A percentile compares a stretch with the other conserved stretches of the same genome.
These are phyloP conservation scores for Corylus avellana DNA, from an alignment of 306 rosid genomes.

Conservation along the genomic window DNA sequence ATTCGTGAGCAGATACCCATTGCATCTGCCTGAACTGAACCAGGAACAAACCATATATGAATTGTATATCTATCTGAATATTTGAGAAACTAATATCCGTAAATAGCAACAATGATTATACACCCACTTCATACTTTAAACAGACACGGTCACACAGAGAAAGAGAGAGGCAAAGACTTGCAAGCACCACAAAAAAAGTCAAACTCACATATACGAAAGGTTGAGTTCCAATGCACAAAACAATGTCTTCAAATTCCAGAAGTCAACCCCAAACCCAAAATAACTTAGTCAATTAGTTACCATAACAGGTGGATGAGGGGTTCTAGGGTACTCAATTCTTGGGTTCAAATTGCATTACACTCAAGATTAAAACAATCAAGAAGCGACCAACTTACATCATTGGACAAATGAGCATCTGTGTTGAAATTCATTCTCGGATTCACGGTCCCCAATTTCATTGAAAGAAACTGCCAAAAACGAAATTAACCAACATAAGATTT, in stretches of 20 bases:
- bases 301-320: neutral
- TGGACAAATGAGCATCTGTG: conserved; percentile 51
- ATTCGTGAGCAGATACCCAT: neutral
- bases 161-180: too few species aligned
- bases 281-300: neutral
- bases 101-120: neutral
- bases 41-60: neutral
- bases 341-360: neutral
- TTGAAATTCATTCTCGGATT: conserved; percentile 56
- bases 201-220: too few species aligned
- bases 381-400: conserved; percentile 43
- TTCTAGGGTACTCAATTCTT: too few species aligned
- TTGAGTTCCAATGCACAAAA: too few species aligned
- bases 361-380: neutral
- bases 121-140: too few species aligned
- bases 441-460: conserved; percentile 61
- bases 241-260: too few species aligned
- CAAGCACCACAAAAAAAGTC: neutral
- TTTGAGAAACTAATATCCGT: neutral
- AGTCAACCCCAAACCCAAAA: neutral
- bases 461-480: conserved; percentile 51
- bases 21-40: neutral
- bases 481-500: neutral
- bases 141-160: too few species aligned
- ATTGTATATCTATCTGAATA: neutral